A percentile compares a stretch with the other conserved stretches of the same genome.
Conservation (phyloP, 208 protist genomes). For the Naegleria lovaniensis region DNA sequence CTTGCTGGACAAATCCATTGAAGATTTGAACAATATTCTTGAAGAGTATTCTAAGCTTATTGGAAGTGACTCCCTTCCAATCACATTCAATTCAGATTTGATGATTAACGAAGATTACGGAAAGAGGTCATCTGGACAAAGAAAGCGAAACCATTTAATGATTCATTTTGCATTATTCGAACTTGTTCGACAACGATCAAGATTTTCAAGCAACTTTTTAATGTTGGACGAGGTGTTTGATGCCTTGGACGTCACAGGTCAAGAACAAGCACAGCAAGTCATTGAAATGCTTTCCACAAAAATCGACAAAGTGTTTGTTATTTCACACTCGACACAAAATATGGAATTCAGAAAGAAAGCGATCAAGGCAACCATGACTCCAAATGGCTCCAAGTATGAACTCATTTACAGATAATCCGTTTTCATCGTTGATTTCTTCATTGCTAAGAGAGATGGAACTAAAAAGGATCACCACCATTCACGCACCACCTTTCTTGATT, state of each 20-base stretch:
- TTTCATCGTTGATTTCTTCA: too few species aligned
- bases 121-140: slow-evolving; percentile 22
- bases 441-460: too few species aligned
- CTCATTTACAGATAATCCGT: neutral
- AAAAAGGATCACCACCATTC: too few species aligned
- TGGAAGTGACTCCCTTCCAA: neutral
- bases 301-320: neutral
- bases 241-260: slow-evolving; percentile 16
- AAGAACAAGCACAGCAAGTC: neutral
- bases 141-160: slow-evolving; percentile 26
- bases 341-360: neutral
- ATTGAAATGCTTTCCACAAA: neutral
- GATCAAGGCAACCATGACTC: neutral
- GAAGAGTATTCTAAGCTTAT: slow-evolving; percentile 18
- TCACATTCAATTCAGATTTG: slow-evolving; percentile 24
- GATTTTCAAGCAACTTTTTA: slow-evolving; percentile 24
- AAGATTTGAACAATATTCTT: slow-evolving; percentile 19
- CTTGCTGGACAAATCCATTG: slow-evolving; percentile 3
- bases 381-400: neutral
- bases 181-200: slow-evolving; percentile 14
- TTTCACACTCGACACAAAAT: neutral
- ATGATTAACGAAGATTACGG: slow-evolving; percentile 26
- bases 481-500: too few species aligned
- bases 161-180: slow-evolving; percentile 30
- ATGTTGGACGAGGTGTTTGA: slow-evolving; percentile 34